A percentile compares a stretch with the other conserved stretches of the same genome.
Conservation (phyloP, 192 early-diverging fungal genomes). For the Podila minutissima region DNA sequence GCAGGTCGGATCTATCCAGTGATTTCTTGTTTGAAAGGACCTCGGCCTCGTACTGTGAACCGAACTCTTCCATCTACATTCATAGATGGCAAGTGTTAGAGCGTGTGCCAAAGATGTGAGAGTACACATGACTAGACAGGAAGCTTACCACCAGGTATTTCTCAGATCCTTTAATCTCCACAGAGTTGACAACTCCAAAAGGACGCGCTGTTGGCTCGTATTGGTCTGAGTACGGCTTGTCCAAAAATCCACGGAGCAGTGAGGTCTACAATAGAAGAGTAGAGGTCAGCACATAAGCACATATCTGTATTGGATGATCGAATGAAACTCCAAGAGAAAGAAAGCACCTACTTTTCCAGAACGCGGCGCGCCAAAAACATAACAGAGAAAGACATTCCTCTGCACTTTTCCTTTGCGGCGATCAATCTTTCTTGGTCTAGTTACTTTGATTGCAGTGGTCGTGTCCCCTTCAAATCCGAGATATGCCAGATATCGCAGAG, state of each 20-base stretch:
- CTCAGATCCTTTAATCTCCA: constrained; percentile 93
- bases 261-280: constrained; percentile 64
- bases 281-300: neutral
- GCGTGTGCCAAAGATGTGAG: neutral
- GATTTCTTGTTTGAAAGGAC: constrained; percentile 89
- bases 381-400: constrained; percentile 92
- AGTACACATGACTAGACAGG: neutral
- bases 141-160: constrained; percentile 89
- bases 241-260: constrained; percentile 85
- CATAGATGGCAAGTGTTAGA: constrained; percentile 1
- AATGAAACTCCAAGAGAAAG: too few species aligned
- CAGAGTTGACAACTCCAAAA: constrained; percentile 92
- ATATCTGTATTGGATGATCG: too few species aligned
- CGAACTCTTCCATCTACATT: constrained; percentile 90
- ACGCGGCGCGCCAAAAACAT: constrained; percentile 93
- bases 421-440: constrained; percentile 72
- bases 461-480: constrained; percentile 94
- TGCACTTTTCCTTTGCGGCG: constrained; percentile 86
- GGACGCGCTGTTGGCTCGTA: constrained; percentile 81
- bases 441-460: constrained; percentile 87
- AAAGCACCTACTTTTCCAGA: constrained; percentile 81
- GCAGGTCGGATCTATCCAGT: constrained; percentile 89
- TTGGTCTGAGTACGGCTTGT: constrained; percentile 80
- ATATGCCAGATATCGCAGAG: constrained; percentile 95
- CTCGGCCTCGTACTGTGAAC: constrained; percentile 85